Percentiles rank a stretch among this genome's conserved stretches.
These are phyloP conservation scores for Colletotrichum sp. DNA, from an alignment of 2,329 filamentous ascomycete genomes.

Conservation along the genomic window DNA sequence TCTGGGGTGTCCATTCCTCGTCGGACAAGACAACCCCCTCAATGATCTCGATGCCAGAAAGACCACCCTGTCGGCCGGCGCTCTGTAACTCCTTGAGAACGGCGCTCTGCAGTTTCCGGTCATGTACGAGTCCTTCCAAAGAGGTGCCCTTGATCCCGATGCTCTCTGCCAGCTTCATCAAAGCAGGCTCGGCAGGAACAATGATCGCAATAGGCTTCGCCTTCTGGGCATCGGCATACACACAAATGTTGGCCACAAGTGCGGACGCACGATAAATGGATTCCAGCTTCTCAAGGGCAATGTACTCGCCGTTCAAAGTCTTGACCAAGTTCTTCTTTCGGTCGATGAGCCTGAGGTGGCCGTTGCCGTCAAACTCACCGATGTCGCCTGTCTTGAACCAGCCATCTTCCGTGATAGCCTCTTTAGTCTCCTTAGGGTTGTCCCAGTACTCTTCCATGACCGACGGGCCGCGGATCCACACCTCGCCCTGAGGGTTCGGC, in stretches of 20 bases:
- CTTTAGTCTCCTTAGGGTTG: constrained; percentile 77
- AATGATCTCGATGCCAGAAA: constrained; percentile 72
- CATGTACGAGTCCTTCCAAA: constrained; percentile 71
- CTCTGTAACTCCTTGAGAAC: constrained; percentile 71
- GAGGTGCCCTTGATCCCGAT: constrained; percentile 54
- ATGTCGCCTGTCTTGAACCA: constrained; percentile 93
- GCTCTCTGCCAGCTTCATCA: constrained; percentile 55
- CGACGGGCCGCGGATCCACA: constrained; percentile 81
- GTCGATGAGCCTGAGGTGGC: constrained; percentile 78
- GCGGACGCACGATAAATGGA: constrained; percentile 55
- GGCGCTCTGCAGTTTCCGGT: constrained; percentile 66
- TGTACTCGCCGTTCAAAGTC: constrained; percentile 83
- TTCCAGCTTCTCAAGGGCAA: constrained; percentile 76
- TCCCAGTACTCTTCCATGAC: constrained; percentile 79
- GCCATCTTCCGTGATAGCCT: constrained; percentile 72
- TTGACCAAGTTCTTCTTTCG: constrained; percentile 91
- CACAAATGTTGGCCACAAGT: constrained; percentile 62
- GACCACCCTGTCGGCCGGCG: constrained; percentile 64
- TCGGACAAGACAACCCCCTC: constrained; percentile 74
- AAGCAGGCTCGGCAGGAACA: constrained; percentile 59
- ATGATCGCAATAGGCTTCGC: constrained; percentile 62
- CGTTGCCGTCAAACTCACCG: constrained; percentile 75
- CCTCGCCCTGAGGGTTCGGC: constrained; percentile 80
- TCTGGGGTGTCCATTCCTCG: constrained; percentile 79
- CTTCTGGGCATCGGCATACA: constrained; percentile 56